Evolutionary conservation across 306 rosid genomes (phyloP).

Genomic region (Cicer judaicum): DNA sequence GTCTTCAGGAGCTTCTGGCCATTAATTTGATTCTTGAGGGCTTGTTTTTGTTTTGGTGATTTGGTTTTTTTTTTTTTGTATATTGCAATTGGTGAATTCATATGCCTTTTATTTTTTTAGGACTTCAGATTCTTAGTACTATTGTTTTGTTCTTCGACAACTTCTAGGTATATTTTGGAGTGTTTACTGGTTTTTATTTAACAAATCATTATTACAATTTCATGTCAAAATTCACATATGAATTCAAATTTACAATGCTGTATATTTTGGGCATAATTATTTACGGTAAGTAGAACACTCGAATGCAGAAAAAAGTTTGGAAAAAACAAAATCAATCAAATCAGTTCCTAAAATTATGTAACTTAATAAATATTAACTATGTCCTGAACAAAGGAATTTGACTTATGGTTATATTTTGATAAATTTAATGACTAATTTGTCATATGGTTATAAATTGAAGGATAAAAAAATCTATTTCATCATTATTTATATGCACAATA

Average conservation of each 20-base stretch:
- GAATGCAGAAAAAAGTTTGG: too few species aligned
- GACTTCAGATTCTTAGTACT: conserved; percentile 38
- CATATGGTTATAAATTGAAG: too few species aligned
- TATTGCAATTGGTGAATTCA: conserved; percentile 50
- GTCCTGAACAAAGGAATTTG: too few species aligned
- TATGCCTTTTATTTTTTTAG: conserved; percentile 42
- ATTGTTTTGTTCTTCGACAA: conserved; percentile 36
- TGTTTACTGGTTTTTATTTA: conserved; percentile 33
- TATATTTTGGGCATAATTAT: too few species aligned
- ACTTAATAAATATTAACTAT: too few species aligned
- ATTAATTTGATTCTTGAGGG: conserved; percentile 43
- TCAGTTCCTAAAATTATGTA: too few species aligned
- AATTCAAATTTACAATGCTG: too few species aligned
- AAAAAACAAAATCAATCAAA: too few species aligned
- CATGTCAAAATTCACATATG: conserved; percentile 19
- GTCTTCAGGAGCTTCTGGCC: conserved; percentile 81
- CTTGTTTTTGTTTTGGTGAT: conserved; percentile 31
- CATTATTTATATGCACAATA: too few species aligned
- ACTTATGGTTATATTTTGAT: too few species aligned
- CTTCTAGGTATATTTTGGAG: conserved; percentile 43
- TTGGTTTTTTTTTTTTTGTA: conserved; percentile 35
- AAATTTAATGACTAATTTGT: too few species aligned
- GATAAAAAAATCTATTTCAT: fast-evolving
- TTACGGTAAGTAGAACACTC: too few species aligned
- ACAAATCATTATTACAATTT: conserved; percentile 29